Conservation (phyloP, 805 yeast genomes). For the Lachancea lanzarotensis region DNA sequence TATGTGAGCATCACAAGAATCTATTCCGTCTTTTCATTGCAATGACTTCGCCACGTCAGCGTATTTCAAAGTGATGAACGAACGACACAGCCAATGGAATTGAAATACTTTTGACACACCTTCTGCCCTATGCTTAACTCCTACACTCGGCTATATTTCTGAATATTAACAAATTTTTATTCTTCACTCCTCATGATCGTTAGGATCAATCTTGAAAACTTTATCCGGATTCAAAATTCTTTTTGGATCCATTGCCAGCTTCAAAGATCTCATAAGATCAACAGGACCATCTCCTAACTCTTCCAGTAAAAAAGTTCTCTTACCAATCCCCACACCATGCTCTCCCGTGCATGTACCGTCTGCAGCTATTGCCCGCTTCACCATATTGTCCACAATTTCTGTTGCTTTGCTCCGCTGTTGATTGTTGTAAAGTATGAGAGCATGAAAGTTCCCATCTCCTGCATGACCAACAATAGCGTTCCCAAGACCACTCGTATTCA, state of each 20-base stretch:
- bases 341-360: conserved; percentile 88
- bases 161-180: background rate
- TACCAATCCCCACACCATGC: conserved; percentile 81
- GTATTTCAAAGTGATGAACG: too few species aligned
- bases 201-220: conserved; percentile 62
- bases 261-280: conserved; percentile 65
- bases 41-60: too few species aligned
- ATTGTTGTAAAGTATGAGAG: conserved; percentile 53
- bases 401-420: conserved; percentile 43
- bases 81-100: too few species aligned
- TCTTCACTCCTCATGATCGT: conserved; percentile 16
- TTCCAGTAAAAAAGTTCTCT: conserved; percentile 49
- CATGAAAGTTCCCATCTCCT: conserved; percentile 80
- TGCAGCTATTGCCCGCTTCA: conserved; percentile 53
- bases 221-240: conserved; percentile 74
- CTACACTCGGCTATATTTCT: too few species aligned
- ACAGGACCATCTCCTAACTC: conserved; percentile 68
- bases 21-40: too few species aligned
- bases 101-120: too few species aligned
- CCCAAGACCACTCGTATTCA: conserved; percentile 44
- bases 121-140: too few species aligned
- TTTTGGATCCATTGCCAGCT: conserved; percentile 67
- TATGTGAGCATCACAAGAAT: too few species aligned
- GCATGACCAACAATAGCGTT: conserved; percentile 72
- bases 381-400: conserved; percentile 52